These are phyloP conservation scores for Candida easanensis DNA, from an alignment of 805 yeast species.

Conservation along the genomic window DNA sequence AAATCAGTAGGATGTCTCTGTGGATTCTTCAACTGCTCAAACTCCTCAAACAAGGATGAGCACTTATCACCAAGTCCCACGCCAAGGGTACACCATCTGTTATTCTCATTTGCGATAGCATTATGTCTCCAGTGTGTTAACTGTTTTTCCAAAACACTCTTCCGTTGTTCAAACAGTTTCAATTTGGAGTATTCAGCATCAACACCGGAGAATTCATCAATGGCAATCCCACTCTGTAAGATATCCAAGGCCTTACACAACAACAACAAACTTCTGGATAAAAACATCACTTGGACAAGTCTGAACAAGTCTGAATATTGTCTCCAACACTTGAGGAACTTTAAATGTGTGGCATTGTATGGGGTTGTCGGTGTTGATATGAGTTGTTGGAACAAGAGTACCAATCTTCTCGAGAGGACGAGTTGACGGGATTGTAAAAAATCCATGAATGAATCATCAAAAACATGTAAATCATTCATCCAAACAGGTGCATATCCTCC, in stretches of 20 bases:
- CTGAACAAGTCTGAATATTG: constrained; percentile 7
- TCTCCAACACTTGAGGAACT: constrained; percentile 6
- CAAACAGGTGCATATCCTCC: constrained; percentile 1
- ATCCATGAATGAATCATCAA: constrained; percentile 4
- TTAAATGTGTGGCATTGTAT: neutral
- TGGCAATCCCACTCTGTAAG: constrained; percentile 8
- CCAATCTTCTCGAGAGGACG: neutral
- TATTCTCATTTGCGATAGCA: neutral
- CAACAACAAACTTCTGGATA: constrained; percentile 6
- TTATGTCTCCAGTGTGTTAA: constrained; percentile 6
- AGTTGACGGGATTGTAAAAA: neutral
- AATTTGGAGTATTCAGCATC: constrained; percentile 4
- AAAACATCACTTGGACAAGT: constrained; percentile 2
- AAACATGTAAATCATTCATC: constrained; percentile 3
- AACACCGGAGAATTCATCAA: constrained; percentile 5
- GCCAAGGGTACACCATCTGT: constrained; percentile 4
- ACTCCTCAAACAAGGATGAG: neutral
- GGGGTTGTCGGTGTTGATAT: neutral
- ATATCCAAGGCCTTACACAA: constrained; percentile 8
- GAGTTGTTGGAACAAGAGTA: constrained; percentile 1
- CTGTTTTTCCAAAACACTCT: constrained; percentile 4
- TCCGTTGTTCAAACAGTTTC: neutral
- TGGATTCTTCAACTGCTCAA: neutral
- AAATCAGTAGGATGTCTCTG: neutral
- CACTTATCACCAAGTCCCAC: neutral